Base-by-base conservation (phyloP, 257 asterid species). In the Lavandula angustifolia region DNA sequence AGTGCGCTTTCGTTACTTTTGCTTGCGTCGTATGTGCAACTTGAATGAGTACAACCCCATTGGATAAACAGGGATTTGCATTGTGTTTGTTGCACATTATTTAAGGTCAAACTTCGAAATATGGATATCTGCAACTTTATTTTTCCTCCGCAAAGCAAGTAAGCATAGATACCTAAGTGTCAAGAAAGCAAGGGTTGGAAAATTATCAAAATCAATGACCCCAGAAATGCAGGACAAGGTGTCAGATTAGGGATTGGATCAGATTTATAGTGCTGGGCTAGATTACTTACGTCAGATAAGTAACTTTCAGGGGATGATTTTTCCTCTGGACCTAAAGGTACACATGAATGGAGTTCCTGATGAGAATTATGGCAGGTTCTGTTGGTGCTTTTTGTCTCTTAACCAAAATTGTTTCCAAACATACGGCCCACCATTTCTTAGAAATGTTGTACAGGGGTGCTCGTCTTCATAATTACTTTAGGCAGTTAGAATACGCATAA, bases 111-210 rank as follows among this genome's bases (percentile, higher is more conserved):
- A 73, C 29, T 61, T 49, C 54, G 11, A 18, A 64, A 65, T 49
- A 13, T 41, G 44, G 56, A 17, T 48, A 40, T 48, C 50, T 56
- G 16, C 31, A 68, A 48, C 71, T 47, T 44, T 34, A 10, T 3
- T 53, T 48, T 66, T 51, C 13, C 41, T 12, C 50, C 67, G 47
- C 57, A 49, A 66, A 48, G 71, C 43, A 40, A 29, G 38, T 41
- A 63, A 55, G 55, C 9, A 54, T 40, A 46, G 51, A 22, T 60
- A 35, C 12, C 41, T 48, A 47, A 55, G 62, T 55, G 48, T 43
- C 60, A 4, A 65, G 49, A 57, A 46, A 18, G 51, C 17, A 48
- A 58, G 22, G 34, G 42, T 34, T 14, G 32, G 32, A 49, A 60
- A 60, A 29, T 49, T n/a, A 55, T 35, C 33, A 7, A 55, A 50